A percentile compares a stretch with the other conserved stretches of the same genome.
Evolutionary conservation across 352 stramenopile species (phyloP).

Genomic region (Phytophthora hybrid): DNA sequence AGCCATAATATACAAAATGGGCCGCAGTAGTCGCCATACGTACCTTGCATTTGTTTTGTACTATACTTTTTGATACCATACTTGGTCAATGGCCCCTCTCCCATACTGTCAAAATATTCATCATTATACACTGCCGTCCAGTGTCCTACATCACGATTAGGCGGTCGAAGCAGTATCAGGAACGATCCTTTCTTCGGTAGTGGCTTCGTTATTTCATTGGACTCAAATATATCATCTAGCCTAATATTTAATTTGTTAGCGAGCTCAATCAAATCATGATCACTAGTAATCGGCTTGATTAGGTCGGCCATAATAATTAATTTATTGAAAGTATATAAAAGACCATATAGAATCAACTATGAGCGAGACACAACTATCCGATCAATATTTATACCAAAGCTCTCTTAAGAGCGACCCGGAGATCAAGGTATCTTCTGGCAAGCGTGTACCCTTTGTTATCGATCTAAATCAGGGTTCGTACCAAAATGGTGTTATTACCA

Average conservation of each 20-base stretch:
- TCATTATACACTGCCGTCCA: not conserved
- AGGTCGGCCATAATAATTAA: not conserved
- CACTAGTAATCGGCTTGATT: not conserved
- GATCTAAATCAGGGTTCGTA: constrained; percentile 11
- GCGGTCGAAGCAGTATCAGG: not conserved
- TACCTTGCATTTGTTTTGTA: constrained; percentile 10
- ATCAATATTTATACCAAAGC: not conserved
- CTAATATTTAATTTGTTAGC: not conserved
- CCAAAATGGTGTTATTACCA: constrained; percentile 7
- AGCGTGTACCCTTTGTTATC: constrained; percentile 1
- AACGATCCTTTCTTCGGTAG: not conserved
- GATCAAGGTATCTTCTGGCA: not conserved
- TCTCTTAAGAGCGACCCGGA: not conserved
- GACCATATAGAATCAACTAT: not conserved
- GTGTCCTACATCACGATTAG: not conserved
- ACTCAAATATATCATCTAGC: not conserved
- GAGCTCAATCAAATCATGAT: not conserved
- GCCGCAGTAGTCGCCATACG: constrained; percentile 8
- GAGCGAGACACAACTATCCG: no score
- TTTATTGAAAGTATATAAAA: no score
- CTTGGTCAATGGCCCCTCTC: not conserved
- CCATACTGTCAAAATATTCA: not conserved
- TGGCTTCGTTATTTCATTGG: not conserved
- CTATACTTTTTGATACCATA: constrained; percentile 12
- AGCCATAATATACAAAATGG: constrained; percentile 11